These are phyloP conservation scores for Xylogone sp. DNA, from an alignment of 2,329 filamentous ascomycete genomes.

Conservation along the genomic window DNA sequence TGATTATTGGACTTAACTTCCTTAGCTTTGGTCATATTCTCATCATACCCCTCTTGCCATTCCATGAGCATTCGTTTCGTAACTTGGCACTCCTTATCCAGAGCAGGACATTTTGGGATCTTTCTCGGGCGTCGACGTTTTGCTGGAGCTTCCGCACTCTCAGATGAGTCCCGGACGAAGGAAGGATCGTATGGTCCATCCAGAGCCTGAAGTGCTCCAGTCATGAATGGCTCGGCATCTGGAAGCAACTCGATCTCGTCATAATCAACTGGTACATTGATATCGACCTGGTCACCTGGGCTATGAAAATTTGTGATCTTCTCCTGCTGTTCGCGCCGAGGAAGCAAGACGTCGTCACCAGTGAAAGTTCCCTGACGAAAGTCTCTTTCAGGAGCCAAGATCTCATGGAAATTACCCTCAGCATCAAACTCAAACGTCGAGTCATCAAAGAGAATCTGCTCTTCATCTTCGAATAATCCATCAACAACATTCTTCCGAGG, in stretches of 20 bases:
- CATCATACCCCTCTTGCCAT: slow-evolving; percentile 56
- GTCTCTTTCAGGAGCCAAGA: slow-evolving; percentile 24
- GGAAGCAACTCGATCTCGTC: slow-evolving; percentile 26
- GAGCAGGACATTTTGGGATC: slow-evolving; percentile 1
- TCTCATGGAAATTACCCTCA: slow-evolving; percentile 54
- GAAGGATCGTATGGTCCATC: slow-evolving; percentile 22
- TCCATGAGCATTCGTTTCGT: slow-evolving; percentile 31
- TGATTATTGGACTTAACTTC: slow-evolving; percentile 39
- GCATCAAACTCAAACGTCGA: slow-evolving; percentile 58
- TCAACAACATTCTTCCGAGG: slow-evolving; percentile 22
- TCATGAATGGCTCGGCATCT: slow-evolving; percentile 24
- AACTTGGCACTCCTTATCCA: background rate
- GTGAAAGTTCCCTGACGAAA: slow-evolving; percentile 4
- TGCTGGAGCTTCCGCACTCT: slow-evolving; percentile 35
- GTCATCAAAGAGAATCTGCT: slow-evolving; percentile 43
- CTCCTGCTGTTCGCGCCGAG: background rate
- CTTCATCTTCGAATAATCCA: slow-evolving; percentile 31
- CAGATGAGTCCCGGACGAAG: slow-evolving; percentile 28
- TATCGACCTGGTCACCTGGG: slow-evolving; percentile 25
- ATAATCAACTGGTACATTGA: slow-evolving; percentile 23
- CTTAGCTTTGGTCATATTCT: slow-evolving; percentile 52
- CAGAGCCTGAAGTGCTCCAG: slow-evolving; percentile 17
- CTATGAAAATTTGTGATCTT: background rate
- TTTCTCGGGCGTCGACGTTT: slow-evolving; percentile 26
- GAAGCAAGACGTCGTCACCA: background rate